Evolutionary conservation across 2,329 filamentous ascomycete species (phyloP), one percentile per base, ranked within the genome.

Genomic region (Pseudogymnoascus sp.): DNA sequence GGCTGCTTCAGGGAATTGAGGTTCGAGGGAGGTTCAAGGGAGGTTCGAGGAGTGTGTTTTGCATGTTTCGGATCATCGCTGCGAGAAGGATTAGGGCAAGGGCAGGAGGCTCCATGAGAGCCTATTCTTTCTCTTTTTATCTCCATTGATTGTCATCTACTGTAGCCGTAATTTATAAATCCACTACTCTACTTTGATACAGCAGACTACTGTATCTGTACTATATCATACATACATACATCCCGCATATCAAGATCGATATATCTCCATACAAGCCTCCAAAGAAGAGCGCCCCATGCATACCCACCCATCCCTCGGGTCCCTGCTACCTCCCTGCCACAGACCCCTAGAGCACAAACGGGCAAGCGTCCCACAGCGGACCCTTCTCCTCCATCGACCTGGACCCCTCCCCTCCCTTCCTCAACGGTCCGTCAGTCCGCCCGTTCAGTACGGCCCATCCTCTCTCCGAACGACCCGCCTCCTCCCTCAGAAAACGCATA

Each of bases 191-290:
- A 15, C 13, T 21, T n/a, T 10, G 42, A 48, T 29, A 21, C 42
- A 15, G 9, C 12, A 3, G 27, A 27, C 25, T 15, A 48, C 42
- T 13, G 25, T 48, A 48, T 48, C 12, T 48, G 42, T 48, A 48
- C 42, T 48, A 29, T 48, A 29, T 48, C 42, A 21, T 5, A 29
- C 25, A 48, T 48, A 48, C 13, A 8, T 45, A n/a, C n/a, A n/a
- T n/a, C 42, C 15, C 42, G 42, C 25, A 48, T 48, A 48, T 48
- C 42, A 48, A 48, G 42, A 48, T 48, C 42, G 42, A 29, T 48
- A 48, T 48, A 48, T 48, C 42, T 48, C 42, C 42, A n/a, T 27
- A n/a, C 6, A 48, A 48, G 42, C 25, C 42, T 48, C 13, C 42
- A 48, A 48, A 25, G 29, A 5, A 48, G 18, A 48, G 25, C 39